Evolutionary conservation across 2,329 filamentous ascomycete species (phyloP).

Genomic region (Neonectria punicea): DNA sequence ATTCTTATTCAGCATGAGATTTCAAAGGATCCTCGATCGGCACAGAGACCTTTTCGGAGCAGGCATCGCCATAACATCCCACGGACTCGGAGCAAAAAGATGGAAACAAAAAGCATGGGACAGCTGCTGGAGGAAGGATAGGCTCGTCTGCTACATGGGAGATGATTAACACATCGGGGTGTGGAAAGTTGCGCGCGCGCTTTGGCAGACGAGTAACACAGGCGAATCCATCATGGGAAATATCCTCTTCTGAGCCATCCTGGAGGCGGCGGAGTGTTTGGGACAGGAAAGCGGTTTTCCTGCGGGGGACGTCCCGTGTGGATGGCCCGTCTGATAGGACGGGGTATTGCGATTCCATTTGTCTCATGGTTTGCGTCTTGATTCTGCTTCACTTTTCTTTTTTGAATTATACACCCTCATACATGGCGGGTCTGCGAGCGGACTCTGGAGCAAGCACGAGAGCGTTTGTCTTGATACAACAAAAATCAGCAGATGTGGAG

Average conservation of each 20-base stretch:
- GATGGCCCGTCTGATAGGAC: conserved; percentile 34
- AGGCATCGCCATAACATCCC: conserved; percentile 46
- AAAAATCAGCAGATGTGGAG: conserved; percentile 43
- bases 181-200: conserved; percentile 29
- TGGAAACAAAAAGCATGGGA: conserved; percentile 41
- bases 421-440: conserved; percentile 48
- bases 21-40: conserved; percentile 32
- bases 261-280: conserved; percentile 23
- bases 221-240: conserved; percentile 22
- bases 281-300: conserved; percentile 26
- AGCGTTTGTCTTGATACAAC: conserved; percentile 46
- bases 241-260: conserved; percentile 21
- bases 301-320: conserved; percentile 26
- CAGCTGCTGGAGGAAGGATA: conserved; percentile 34
- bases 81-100: conserved; percentile 48
- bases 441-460: conserved; percentile 44
- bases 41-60: conserved; percentile 37
- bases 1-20: conserved; percentile 37
- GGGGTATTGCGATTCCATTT: conserved; percentile 45
- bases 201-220: conserved; percentile 28
- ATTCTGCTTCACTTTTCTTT: conserved; percentile 40
- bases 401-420: conserved; percentile 48
- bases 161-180: conserved; percentile 25
- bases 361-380: conserved; percentile 41
- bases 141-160: conserved; percentile 38